Percentiles rank a stretch among this genome's conserved stretches.
Evolutionary conservation across 2,329 filamentous ascomycete genomes (phyloP).

Genomic region (Xylaria hypoxylon): DNA sequence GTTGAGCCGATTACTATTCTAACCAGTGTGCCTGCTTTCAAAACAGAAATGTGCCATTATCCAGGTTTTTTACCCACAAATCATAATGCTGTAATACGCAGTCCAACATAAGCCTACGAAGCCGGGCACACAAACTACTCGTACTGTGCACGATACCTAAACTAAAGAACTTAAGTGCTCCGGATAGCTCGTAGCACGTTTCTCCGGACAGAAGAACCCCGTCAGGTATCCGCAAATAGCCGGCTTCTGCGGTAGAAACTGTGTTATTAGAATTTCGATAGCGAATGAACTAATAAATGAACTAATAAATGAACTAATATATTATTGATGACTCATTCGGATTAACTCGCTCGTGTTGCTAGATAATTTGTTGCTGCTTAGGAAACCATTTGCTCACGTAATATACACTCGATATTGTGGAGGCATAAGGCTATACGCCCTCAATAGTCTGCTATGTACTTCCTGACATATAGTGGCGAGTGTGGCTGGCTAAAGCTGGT

Average conservation of each 20-base stretch:
- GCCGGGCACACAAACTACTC: neutral
- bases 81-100: constrained; percentile 1
- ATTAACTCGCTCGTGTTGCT: neutral
- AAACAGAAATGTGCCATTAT: constrained; percentile 8
- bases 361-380: constrained; percentile 3
- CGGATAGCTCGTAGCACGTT: neutral
- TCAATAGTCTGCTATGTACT: neutral
- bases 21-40: neutral
- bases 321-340: constrained; percentile 12
- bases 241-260: neutral
- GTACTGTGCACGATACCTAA: constrained; percentile 22
- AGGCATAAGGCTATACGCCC: too few species aligned
- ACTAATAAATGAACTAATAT: too few species aligned
- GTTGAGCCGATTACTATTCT: neutral
- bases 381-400: neutral
- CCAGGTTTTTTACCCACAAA: neutral
- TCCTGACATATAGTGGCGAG: neutral
- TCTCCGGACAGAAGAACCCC: neutral
- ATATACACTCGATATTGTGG: neutral
- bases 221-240: neutral
- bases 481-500: neutral
- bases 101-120: neutral
- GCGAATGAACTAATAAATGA: neutral
- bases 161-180: neutral
- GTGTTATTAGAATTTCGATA: neutral